Base-by-base conservation (phyloP, 2,329 filamentous ascomycete genomes). In the Paecilomyces variotii region DNA sequence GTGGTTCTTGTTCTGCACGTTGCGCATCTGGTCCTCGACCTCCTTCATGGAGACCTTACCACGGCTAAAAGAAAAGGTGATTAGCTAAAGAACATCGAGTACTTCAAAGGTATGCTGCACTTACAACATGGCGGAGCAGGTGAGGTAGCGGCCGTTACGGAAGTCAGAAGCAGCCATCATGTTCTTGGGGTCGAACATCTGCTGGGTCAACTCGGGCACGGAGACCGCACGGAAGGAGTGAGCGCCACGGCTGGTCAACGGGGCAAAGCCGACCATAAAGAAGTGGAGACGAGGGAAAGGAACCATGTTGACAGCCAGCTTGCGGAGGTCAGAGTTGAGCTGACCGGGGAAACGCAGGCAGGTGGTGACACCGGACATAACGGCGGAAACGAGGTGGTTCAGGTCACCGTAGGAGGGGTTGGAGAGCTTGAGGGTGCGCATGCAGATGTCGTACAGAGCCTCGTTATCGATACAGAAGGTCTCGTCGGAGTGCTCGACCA, bases 111-210 rank as follows among this genome's bases (percentile, higher is more conserved):
- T 14, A 35, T 2, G 27, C 24, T 51, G 25, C 63, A 81, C 85
- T 79, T 78, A 85, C 63, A 99, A 99, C 81, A 99, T 96, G 77
- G 94, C 92, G 78, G 89, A 97, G 88, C 94, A 99, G 70, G 94
- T 99, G 74, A 99, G 87, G 85, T 99, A 99, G 74, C 94, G 94
- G 79, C 94, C 94, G 80, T 97, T 99, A 74, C 94, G 91, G 91
- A 99, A 99, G 84, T 99, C 94, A 65, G 92, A 95, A 66, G 94
- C 94, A 81, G 94, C 94, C 94, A 99, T 99, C 93, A 99, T 99
- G 88, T 99, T 99, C 91, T 97, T 99, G 74, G 94, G 93, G 84
- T 99, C 94, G 84, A 96, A 99, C 91, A 99, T 97, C 81, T 99
- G 94, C 84, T 99, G 94, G 73, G 94, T 97, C 78, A 99, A 86